phyloP scores from a whole-genome alignment of 73 alveolate species.

The Paramecium bursaria region DNA sequence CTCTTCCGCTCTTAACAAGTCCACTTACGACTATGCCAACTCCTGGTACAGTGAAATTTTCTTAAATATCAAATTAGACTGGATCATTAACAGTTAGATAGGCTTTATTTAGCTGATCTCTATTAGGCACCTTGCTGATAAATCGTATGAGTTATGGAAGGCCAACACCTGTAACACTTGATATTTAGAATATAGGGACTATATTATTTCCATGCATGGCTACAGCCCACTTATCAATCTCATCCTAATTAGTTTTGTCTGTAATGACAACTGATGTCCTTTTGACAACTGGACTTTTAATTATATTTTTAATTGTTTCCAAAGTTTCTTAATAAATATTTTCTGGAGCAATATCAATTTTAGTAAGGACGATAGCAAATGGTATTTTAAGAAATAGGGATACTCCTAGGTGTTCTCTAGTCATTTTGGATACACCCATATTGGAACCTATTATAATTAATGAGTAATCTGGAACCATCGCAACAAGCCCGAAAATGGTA shows the following conservation, averaged over 20 bases:
- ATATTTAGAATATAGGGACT: conserved; percentile 84
- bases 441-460: conserved; percentile 97
- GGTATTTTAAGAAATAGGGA: conserved; percentile 95
- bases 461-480: conserved; percentile 95
- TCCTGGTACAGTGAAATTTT: conserved; percentile 87
- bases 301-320: conserved; percentile 76
- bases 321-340: conserved; percentile 89
- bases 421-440: conserved; percentile 98
- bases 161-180: conserved; percentile 90
- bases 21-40: conserved; percentile 95
- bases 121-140: conserved; percentile 75
- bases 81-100: conserved; percentile 84
- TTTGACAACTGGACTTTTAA: conserved; percentile 86
- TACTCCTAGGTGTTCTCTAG: conserved; percentile 98
- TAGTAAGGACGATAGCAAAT: conserved; percentile 93
- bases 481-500: conserved; percentile 98
- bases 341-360: conserved; percentile 98
- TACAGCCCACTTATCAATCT: conserved; percentile 75
- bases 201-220: conserved; percentile 74
- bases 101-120: conserved; percentile 72
- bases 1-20: conserved; percentile 85
- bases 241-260: conserved; percentile 68
- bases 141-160: conserved; percentile 74
- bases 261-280: conserved; percentile 82
- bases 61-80: conserved; percentile 88